phyloP scores from a whole-genome alignment of 2,329 filamentous ascomycete species.

The Colletotrichum somersetense region DNA sequence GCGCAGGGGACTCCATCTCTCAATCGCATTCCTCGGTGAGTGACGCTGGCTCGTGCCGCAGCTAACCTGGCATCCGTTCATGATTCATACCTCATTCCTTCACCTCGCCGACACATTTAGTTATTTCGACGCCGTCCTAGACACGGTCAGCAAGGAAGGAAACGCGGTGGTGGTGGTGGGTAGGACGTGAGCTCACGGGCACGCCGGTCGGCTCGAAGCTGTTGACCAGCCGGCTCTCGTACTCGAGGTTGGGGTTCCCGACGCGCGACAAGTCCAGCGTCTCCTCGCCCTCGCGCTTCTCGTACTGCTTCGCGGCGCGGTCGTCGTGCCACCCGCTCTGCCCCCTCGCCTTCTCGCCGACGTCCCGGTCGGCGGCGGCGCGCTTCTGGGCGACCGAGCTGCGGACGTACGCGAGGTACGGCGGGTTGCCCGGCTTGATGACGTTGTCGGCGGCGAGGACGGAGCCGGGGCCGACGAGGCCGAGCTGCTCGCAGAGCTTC shows the following conservation, averaged over 20 bases:
- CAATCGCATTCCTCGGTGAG: no score
- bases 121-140: slow-evolving; percentile 77
- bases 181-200: slow-evolving; percentile 62
- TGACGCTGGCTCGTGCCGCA: not conserved
- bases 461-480: slow-evolving; percentile 71
- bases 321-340: slow-evolving; percentile 53
- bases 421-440: slow-evolving; percentile 78
- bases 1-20: not conserved
- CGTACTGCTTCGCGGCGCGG: slow-evolving; percentile 62
- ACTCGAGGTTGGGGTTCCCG: slow-evolving; percentile 75
- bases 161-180: not conserved
- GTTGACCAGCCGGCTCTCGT: slow-evolving; percentile 72
- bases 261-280: slow-evolving; percentile 48
- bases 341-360: slow-evolving; percentile 44
- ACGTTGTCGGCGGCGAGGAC: slow-evolving; percentile 78
- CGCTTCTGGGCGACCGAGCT: slow-evolving; percentile 73
- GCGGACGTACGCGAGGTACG: slow-evolving; percentile 78
- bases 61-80: not conserved
- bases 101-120: slow-evolving; percentile 63
- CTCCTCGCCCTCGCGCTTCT: slow-evolving; percentile 66
- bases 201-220: slow-evolving; percentile 78
- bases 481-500: slow-evolving; percentile 80
- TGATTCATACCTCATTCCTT: slow-evolving; percentile 14
- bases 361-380: slow-evolving; percentile 47
- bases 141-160: slow-evolving; percentile 47